These are phyloP conservation scores for Orbilia oligospora DNA, from an alignment of 2,329 filamentous ascomycete genomes.

Conservation along the genomic window DNA sequence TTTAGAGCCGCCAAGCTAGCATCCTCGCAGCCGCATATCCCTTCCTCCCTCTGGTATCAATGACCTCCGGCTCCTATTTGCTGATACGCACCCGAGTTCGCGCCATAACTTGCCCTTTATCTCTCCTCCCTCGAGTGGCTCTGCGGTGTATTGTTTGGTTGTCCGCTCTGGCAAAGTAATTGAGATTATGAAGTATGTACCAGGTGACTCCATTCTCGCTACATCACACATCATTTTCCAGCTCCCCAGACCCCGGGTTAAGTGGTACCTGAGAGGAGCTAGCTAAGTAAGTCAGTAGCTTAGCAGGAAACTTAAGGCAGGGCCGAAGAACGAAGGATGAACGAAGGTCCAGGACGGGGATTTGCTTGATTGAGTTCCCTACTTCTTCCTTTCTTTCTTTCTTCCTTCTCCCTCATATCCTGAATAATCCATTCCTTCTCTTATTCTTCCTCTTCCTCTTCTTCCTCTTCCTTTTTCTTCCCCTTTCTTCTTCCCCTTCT, in stretches of 20 bases:
- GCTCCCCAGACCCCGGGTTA: slow-evolving; percentile 40
- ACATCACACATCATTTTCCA: slow-evolving; percentile 42
- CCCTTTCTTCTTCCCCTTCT: slow-evolving; percentile 8
- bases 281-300: slow-evolving; percentile 3
- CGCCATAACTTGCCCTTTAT: slow-evolving; percentile 46
- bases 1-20: slow-evolving; percentile 43
- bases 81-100: slow-evolving; percentile 55
- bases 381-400: slow-evolving; percentile 18
- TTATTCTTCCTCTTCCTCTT: slow-evolving; percentile 14
- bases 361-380: slow-evolving; percentile 51
- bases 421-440: background rate
- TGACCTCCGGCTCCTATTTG: slow-evolving; percentile 47
- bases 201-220: slow-evolving; percentile 59
- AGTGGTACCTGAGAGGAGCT: slow-evolving; percentile 26
- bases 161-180: no score
- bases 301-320: slow-evolving; percentile 16
- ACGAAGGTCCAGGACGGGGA: background rate
- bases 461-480: slow-evolving; percentile 6
- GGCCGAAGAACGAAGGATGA: slow-evolving; percentile 22
- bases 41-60: slow-evolving; percentile 48
- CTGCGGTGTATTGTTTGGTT: background rate
- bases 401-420: slow-evolving; percentile 19
- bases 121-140: slow-evolving; percentile 24
- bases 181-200: slow-evolving; percentile 15
- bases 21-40: slow-evolving; percentile 48